Percentiles rank a stretch among this genome's conserved stretches.
These are phyloP conservation scores for Sclerotiophoma versabilis DNA, from an alignment of 2,329 filamentous ascomycete species.

Conservation along the genomic window DNA sequence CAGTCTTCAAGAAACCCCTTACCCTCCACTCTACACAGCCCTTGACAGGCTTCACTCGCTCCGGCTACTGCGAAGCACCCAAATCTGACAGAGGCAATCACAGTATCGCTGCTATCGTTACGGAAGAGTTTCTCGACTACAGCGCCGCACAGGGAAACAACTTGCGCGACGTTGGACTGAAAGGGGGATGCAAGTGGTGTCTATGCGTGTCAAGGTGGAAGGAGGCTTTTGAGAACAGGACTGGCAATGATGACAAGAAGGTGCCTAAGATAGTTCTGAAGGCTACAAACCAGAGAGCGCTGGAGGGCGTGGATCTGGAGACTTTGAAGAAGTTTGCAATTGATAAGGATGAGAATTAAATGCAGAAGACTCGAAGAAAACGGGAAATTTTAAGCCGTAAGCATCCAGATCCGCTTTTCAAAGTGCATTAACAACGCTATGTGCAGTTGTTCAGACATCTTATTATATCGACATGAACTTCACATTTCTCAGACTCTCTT, in stretches of 20 bases:
- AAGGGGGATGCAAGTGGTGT: conserved; percentile 68
- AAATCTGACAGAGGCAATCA: conserved; percentile 66
- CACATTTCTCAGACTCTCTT: too few species aligned
- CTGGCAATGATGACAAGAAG: conserved; percentile 54
- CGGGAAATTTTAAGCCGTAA: too few species aligned
- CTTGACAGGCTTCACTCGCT: conserved; percentile 67
- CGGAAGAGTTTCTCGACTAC: conserved; percentile 69
- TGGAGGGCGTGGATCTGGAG: conserved; percentile 57
- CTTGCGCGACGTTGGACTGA: conserved; percentile 62
- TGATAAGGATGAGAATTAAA: conserved; percentile 38
- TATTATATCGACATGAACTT: too few species aligned
- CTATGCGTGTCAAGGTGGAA: conserved; percentile 67
- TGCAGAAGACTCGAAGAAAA: not conserved
- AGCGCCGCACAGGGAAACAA: conserved; percentile 66
- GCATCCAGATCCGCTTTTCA: too few species aligned
- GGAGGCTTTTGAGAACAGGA: conserved; percentile 65
- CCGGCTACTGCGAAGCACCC: conserved; percentile 66
- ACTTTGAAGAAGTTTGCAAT: conserved; percentile 60
- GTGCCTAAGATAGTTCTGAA: conserved; percentile 59
- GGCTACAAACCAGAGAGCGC: conserved; percentile 61
- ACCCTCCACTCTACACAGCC: conserved; percentile 64
- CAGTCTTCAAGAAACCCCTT: conserved; percentile 66
- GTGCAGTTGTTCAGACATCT: too few species aligned
- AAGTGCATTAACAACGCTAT: too few species aligned
- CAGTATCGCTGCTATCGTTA: conserved; percentile 63